phyloP scores from a whole-genome alignment of 192 early-diverging fungal species.

The Spizellomyces punctatus region DNA sequence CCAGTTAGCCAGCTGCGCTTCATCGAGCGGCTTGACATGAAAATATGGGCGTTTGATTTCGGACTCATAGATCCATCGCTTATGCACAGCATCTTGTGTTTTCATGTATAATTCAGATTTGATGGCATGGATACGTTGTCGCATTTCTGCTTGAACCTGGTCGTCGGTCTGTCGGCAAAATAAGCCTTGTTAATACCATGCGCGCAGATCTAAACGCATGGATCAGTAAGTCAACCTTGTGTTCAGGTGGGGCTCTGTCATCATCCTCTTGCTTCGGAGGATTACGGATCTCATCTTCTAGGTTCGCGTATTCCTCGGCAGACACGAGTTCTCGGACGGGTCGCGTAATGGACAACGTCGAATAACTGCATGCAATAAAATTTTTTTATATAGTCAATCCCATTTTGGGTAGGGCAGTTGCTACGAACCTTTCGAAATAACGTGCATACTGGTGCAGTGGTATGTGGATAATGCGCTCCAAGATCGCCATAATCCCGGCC shows the following conservation, averaged over 20 bases:
- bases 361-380: slow-evolving; percentile 47
- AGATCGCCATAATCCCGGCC: slow-evolving; percentile 48
- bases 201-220: neutral
- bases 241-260: slow-evolving; percentile 6
- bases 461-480: slow-evolving; percentile 69
- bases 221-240: neutral
- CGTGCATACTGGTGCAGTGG: slow-evolving; percentile 75
- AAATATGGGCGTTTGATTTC: slow-evolving; percentile 82
- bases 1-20: slow-evolving; percentile 70
- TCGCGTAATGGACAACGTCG: slow-evolving; percentile 50
- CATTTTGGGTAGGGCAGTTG: neutral
- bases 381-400: neutral
- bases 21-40: slow-evolving; percentile 77
- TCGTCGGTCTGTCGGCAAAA: slow-evolving; percentile 44
- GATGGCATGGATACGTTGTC: slow-evolving; percentile 59
- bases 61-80: slow-evolving; percentile 74
- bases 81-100: slow-evolving; percentile 69
- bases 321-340: slow-evolving; percentile 59
- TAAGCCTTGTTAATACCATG: slow-evolving; percentile 18
- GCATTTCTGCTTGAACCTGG: slow-evolving; percentile 58
- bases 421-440: slow-evolving; percentile 68
- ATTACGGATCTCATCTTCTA: slow-evolving; percentile 36
- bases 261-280: slow-evolving; percentile 26
- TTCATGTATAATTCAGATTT: slow-evolving; percentile 61
- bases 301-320: slow-evolving; percentile 47